phyloP scores from a whole-genome alignment of 805 yeast species.

The Cyberlindnera bimundalis region DNA sequence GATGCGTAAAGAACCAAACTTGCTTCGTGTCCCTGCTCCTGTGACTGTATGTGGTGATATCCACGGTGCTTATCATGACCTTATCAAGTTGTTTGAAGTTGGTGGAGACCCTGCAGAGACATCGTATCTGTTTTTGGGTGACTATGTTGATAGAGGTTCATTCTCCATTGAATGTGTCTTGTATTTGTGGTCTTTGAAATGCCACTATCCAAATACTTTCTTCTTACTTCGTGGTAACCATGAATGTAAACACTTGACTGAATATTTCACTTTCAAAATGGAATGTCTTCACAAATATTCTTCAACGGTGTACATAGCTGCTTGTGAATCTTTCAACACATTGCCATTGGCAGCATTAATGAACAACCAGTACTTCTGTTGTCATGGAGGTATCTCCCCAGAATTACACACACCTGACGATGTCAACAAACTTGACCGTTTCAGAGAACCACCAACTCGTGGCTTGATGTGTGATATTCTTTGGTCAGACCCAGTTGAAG shows the following conservation, averaged over 20 bases:
- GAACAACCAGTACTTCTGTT: slow-evolving; percentile 93
- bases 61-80: slow-evolving; percentile 94
- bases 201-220: slow-evolving; percentile 68
- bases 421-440: slow-evolving; percentile 66
- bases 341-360: slow-evolving; percentile 89
- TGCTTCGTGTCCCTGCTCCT: slow-evolving; percentile 83
- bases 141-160: slow-evolving; percentile 92
- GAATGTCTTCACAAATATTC: slow-evolving; percentile 89
- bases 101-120: slow-evolving; percentile 85
- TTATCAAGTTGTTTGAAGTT: slow-evolving; percentile 86
- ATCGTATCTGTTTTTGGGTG: slow-evolving; percentile 82
- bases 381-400: slow-evolving; percentile 94
- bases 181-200: slow-evolving; percentile 73
- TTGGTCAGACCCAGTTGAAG: slow-evolving; percentile 96
- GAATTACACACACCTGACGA: slow-evolving; percentile 71
- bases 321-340: slow-evolving; percentile 76
- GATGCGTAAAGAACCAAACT: slow-evolving; percentile 69
- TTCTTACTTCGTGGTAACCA: slow-evolving; percentile 92
- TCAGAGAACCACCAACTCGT: slow-evolving; percentile 87
- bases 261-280: slow-evolving; percentile 86
- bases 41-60: slow-evolving; percentile 95
- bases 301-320: slow-evolving; percentile 59
- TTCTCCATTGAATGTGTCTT: slow-evolving; percentile 81
- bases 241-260: slow-evolving; percentile 90
- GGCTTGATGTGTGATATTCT: slow-evolving; percentile 93